Evolutionary conservation across 2,329 filamentous ascomycete genomes (phyloP), one percentile per base, ranked within the genome.

Genomic region (Hymenoscyphus occultus): DNA sequence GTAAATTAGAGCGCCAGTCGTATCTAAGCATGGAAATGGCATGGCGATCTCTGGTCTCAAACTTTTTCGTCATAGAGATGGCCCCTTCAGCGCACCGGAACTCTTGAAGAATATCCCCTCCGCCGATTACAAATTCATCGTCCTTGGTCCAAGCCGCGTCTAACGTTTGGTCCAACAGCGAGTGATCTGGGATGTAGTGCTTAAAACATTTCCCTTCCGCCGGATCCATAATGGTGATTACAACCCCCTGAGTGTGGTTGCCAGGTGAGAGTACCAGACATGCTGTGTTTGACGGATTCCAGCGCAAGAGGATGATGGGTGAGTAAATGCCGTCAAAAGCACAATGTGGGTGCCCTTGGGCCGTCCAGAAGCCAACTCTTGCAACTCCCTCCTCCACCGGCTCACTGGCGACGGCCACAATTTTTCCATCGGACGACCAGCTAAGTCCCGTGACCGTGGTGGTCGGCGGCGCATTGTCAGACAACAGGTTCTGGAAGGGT

Each of bases 131-230:
- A 65, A 89, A 87, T 32, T 87, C 83, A 12, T 78, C 77, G 62
- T 86, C 82, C 69, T 79, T 83, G 16, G 80, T 86, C 86, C 86
- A 89, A 2, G 82, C 78, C 4, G 82, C 85, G 71, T 89, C 86
- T 3, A 88, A 76, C 1, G 81, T 79, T 51, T 84, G 81, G 5
- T 79, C 75, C 19, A 77, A 77, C 39, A 86, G 77, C 67, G 84
- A 81, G 69, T 87, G 83, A 5, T 79, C 77, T 0, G 78, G 74
- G 14, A 88, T 73, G 31, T 78, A 75, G 68, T 84, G 81, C 1
- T 81, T 81, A 3, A 82, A 72, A 4, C 59, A 59, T 32, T 57
- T 59, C 32, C 65, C 65, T 9, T 48, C 58, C 5, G 63, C 28
- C 10, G 72, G 71, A 16, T 63, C 65, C 70, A 86, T 85, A 32